Conservation (phyloP, 108 stramenopile genomes). For the Nitzschia sp. region DNA sequence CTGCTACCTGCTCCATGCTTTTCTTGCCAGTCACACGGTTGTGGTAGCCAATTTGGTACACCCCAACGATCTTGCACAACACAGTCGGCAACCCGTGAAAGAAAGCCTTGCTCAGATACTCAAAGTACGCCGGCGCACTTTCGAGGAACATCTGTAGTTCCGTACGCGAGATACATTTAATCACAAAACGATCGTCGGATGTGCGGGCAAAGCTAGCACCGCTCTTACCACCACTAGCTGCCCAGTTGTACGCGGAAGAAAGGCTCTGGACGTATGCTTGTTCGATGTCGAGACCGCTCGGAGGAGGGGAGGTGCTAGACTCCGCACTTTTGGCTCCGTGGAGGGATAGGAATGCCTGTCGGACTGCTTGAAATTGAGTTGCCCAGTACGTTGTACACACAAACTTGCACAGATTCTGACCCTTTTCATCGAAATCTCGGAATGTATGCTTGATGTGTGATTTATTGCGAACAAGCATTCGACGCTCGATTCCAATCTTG, state of each 20-base stretch:
- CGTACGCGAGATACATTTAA: conserved; percentile 92
- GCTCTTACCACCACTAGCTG: conserved; percentile 93
- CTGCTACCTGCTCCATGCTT: conserved; percentile 95
- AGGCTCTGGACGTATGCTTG: conserved; percentile 82
- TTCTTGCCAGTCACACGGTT: conserved; percentile 92
- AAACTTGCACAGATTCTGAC: conserved; percentile 89
- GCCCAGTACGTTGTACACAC: conserved; percentile 95
- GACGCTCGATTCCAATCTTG: conserved; percentile 71
- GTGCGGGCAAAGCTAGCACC: conserved; percentile 88
- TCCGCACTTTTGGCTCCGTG: conserved; percentile 17
- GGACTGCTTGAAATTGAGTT: conserved; percentile 94
- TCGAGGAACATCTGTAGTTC: conserved; percentile 98
- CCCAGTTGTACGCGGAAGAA: conserved; percentile 81
- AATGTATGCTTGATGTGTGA: conserved; percentile 92
- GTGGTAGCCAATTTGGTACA: conserved; percentile 96
- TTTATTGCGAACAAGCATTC: conserved; percentile 85
- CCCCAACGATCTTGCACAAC: conserved; percentile 95
- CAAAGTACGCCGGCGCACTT: conserved; percentile 96
- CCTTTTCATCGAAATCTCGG: conserved; percentile 89
- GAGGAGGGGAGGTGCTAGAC: background rate
- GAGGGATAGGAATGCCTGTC: conserved; percentile 78
- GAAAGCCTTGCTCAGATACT: conserved; percentile 94
- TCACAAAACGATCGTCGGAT: conserved; percentile 89
- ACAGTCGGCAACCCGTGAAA: conserved; percentile 94
- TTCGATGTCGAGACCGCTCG: conserved; percentile 57